Conservation (phyloP, 225 moss, liverwort and hornwort genomes). For the Pseudoscleropodium purum region DNA sequence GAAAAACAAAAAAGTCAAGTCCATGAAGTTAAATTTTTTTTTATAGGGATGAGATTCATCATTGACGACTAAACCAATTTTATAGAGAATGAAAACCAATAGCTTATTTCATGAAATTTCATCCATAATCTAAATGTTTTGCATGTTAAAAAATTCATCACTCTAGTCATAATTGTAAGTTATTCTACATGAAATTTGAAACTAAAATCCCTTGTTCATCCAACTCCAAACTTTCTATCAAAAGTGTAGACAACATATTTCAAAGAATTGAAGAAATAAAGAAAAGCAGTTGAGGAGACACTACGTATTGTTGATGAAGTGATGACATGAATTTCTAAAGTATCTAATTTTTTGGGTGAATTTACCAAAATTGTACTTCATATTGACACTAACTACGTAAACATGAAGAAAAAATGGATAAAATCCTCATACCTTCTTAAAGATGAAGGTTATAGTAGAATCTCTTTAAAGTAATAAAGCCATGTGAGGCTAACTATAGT, state of each 20-base stretch:
- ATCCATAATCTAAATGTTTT: neutral
- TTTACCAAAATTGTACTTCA: neutral
- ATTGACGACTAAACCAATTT: neutral
- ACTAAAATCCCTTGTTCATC: neutral
- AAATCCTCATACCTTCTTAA: neutral
- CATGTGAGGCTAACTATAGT: too few species aligned
- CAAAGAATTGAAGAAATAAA: neutral
- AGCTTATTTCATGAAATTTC: neutral
- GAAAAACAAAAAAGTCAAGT: neutral
- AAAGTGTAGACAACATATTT: neutral
- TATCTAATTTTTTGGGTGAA: neutral
- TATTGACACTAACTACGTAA: neutral
- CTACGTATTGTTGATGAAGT: neutral
- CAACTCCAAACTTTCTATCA: neutral
- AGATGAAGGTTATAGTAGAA: too few species aligned
- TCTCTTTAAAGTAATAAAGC: too few species aligned
- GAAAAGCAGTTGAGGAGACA: neutral
- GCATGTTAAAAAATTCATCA: neutral
- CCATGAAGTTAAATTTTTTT: neutral
- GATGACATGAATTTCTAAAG: neutral
- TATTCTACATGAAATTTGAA: neutral
- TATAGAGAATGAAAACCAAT: neutral
- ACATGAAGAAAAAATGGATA: too few species aligned
- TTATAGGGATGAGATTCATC: neutral
- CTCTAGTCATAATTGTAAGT: neutral